Evolutionary conservation across 2,329 filamentous ascomycete genomes (phyloP).

Genomic region (Penicillium sp.): DNA sequence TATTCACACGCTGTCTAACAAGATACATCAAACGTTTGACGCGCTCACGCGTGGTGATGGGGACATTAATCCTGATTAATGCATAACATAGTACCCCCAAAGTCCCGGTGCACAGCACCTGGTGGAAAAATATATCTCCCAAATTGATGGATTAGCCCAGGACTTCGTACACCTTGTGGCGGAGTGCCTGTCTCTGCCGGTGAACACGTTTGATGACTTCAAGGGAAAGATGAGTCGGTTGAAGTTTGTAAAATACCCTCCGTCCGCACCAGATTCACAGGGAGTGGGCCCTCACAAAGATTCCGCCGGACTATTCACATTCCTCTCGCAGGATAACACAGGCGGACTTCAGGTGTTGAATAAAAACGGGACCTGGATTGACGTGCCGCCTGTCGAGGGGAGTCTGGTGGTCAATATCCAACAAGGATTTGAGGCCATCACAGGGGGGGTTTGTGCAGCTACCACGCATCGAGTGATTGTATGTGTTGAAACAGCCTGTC

Average conservation of each 20-base stretch:
- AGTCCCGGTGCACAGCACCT: slow-evolving; percentile 27
- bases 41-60: too few relatives aligned
- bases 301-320: slow-evolving; percentile 51
- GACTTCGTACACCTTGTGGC: slow-evolving; percentile 60
- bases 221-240: slow-evolving; percentile 54
- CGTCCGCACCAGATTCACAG: slow-evolving; percentile 44
- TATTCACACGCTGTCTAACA: too few relatives aligned
- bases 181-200: slow-evolving; percentile 56
- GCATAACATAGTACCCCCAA: slow-evolving; percentile 30
- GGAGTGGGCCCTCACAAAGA: slow-evolving; percentile 64
- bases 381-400: slow-evolving; percentile 47
- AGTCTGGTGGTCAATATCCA: slow-evolving; percentile 54
- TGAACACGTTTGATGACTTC: slow-evolving; percentile 56
- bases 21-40: too few relatives aligned
- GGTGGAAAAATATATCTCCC: slow-evolving; percentile 56
- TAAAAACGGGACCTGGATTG: slow-evolving; percentile 51
- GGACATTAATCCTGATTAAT: neutral
- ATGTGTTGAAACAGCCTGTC: slow-evolving; percentile 5
- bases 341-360: slow-evolving; percentile 54
- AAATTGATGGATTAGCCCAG: slow-evolving; percentile 53
- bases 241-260: slow-evolving; percentile 62
- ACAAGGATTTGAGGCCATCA: slow-evolving; percentile 62
- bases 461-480: slow-evolving; percentile 44
- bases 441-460: slow-evolving; percentile 57
- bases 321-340: slow-evolving; percentile 47